These are phyloP conservation scores for Suillus variegatus DNA, from an alignment of 768 basidiomycete genomes.

Conservation along the genomic window DNA sequence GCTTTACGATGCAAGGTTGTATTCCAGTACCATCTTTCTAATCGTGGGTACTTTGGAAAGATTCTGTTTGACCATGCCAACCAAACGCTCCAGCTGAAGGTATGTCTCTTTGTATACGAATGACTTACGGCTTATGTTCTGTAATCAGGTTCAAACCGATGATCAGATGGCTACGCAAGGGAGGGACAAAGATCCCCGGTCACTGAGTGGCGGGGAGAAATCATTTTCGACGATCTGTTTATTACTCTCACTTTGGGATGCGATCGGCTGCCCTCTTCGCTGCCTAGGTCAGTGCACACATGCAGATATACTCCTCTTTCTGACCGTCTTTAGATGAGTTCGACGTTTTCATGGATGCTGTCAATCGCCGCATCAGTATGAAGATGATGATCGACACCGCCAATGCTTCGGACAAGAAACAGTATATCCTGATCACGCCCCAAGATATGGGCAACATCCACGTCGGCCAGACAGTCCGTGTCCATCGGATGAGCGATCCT, in stretches of 20 bases:
- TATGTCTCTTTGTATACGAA: constrained; percentile 24
- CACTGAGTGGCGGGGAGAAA: constrained; percentile 92
- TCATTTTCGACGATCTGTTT: constrained; percentile 96
- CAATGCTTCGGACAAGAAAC: constrained; percentile 82
- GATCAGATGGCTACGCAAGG: constrained; percentile 68
- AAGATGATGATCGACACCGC: constrained; percentile 96
- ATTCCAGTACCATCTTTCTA: constrained; percentile 79
- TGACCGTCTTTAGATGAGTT: constrained; percentile 73
- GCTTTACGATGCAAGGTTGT: constrained; percentile 84
- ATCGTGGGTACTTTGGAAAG: constrained; percentile 89
- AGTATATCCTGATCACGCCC: constrained; percentile 96
- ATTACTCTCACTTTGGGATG: constrained; percentile 93
- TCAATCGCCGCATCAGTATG: constrained; percentile 90
- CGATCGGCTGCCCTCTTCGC: constrained; percentile 89
- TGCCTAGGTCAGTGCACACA: constrained; percentile 67
- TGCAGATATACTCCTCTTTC: not conserved
- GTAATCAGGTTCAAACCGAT: constrained; percentile 73
- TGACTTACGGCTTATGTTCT: constrained; percentile 2
- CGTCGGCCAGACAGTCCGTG: constrained; percentile 67
- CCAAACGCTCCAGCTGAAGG: constrained; percentile 66
- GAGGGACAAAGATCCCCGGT: constrained; percentile 81
- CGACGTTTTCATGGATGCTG: constrained; percentile 97
- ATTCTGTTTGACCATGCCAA: constrained; percentile 80
- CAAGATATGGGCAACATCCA: constrained; percentile 82
- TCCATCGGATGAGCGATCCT: constrained; percentile 78